Percentiles rank a stretch among this genome's conserved stretches.
phyloP scores from a whole-genome alignment of 23 red algal genomes.

The Gracilaria gracilis region DNA sequence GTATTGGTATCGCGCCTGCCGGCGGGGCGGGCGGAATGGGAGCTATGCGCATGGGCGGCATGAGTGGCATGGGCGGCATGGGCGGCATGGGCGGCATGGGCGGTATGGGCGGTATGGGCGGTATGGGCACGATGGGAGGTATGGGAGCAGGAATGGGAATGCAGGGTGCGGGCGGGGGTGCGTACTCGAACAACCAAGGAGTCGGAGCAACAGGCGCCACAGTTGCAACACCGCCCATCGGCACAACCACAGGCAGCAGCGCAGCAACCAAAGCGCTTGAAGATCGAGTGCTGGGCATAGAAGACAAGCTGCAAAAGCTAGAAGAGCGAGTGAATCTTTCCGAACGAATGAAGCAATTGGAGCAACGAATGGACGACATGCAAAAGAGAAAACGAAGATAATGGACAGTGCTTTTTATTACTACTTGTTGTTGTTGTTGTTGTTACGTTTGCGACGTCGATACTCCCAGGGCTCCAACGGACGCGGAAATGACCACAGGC shows the following conservation, averaged over 20 bases:
- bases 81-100: slow-evolving; percentile 28
- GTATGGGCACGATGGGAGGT: slow-evolving; percentile 27
- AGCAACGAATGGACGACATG: slow-evolving; percentile 67
- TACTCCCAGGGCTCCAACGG: slow-evolving; percentile 67
- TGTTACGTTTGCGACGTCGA: slow-evolving; percentile 41
- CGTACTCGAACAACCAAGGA: neutral
- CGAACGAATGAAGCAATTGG: slow-evolving; percentile 66
- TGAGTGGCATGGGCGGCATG: slow-evolving; percentile 36
- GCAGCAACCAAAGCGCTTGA: slow-evolving; percentile 26
- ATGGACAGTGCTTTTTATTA: neutral
- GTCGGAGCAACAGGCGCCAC: neutral
- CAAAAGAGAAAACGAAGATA: slow-evolving; percentile 54
- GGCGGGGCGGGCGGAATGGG: slow-evolving; percentile 71
- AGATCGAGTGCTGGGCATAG: slow-evolving; percentile 56
- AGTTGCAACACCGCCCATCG: neutral
- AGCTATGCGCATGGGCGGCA: slow-evolving; percentile 53
- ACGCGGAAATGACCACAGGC: slow-evolving; percentile 50
- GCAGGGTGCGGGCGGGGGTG: slow-evolving; percentile 2
- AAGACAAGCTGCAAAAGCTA: slow-evolving; percentile 69
- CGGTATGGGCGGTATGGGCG: slow-evolving; percentile 22
- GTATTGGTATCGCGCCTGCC: slow-evolving; percentile 87
- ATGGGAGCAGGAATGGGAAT: slow-evolving; percentile 21
- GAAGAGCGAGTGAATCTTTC: slow-evolving; percentile 73
- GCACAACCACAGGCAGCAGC: neutral
- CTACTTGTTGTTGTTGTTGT: slow-evolving; percentile 36